phyloP scores from a whole-genome alignment of 257 asterid species.

The Nicotiana attenuata region DNA sequence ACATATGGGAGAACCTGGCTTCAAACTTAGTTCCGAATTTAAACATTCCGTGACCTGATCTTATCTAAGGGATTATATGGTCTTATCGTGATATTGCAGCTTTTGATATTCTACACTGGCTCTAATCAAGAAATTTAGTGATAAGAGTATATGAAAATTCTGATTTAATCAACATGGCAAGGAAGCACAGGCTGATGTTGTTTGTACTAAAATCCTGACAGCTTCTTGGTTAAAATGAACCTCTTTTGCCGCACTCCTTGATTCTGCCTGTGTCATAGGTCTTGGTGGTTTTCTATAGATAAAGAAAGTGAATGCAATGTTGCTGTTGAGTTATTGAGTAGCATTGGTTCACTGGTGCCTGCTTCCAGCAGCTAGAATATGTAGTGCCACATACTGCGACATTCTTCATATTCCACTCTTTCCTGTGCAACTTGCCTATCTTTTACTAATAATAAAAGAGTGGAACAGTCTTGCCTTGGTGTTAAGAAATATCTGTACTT shows the following conservation, averaged over 20 bases:
- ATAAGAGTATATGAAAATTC: not conserved
- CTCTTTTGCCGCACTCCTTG: not conserved
- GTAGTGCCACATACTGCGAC: not conserved
- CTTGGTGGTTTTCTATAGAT: not conserved
- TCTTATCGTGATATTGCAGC: not conserved
- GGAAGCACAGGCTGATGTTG: not conserved
- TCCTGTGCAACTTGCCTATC: not conserved
- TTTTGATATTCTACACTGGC: not conserved
- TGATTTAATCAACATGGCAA: not conserved
- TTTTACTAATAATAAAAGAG: too few relatives aligned
- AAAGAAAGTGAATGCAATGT: too few relatives aligned
- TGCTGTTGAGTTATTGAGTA: not conserved
- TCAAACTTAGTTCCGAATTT: not conserved
- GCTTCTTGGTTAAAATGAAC: not conserved
- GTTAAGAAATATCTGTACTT: too few relatives aligned
- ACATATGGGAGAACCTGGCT: not conserved
- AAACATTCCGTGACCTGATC: not conserved
- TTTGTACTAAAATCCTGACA: not conserved
- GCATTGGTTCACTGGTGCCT: not conserved
- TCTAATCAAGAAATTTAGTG: not conserved
- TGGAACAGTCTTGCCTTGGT: too few relatives aligned
- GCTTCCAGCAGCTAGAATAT: not conserved
- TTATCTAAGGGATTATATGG: not conserved
- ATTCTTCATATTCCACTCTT: not conserved
- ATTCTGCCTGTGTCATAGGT: not conserved